Percentiles rank a stretch among this genome's conserved stretches.
phyloP scores from a whole-genome alignment of 345 rosid species.

The Punica granatum region DNA sequence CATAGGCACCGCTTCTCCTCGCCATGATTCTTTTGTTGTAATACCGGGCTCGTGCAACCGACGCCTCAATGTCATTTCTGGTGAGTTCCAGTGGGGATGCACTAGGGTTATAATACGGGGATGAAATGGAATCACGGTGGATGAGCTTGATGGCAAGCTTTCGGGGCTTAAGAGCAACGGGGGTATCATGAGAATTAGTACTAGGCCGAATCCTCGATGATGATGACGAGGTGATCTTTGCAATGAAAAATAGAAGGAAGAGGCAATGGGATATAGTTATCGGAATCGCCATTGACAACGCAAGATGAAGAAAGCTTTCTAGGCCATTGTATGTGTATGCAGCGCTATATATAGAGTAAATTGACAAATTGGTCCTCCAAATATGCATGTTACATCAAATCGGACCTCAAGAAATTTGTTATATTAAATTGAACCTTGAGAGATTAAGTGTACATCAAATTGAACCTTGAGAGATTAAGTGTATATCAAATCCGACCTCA shows the following conservation, averaged over 20 bases:
- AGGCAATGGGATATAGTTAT: not conserved
- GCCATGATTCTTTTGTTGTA: not conserved
- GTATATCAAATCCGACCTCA: no score
- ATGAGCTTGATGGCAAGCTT: not conserved
- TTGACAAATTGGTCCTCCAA: no score
- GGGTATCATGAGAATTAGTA: not conserved
- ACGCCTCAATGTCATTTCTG: constrained; percentile 13
- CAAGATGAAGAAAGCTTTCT: no score
- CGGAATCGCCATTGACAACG: not conserved
- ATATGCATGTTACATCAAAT: no score
- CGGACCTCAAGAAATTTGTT: no score
- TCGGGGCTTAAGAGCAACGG: not conserved
- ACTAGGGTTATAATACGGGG: constrained; percentile 20
- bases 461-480: no score
- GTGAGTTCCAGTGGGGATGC: constrained; percentile 16
- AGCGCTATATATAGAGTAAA: no score
- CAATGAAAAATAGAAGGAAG: not conserved
- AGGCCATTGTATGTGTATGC: no score
- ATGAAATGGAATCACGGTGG: constrained; percentile 25
- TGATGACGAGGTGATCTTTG: not conserved
- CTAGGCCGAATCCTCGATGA: not conserved
- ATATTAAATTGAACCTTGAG: no score
- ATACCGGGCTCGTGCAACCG: constrained; percentile 19
- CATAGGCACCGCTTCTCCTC: not conserved
- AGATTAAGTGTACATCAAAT: no score